Percentiles rank a stretch among this genome's conserved stretches.
phyloP scores from a whole-genome alignment of 441 rosid species.

The Arabidopsis hybrid region DNA sequence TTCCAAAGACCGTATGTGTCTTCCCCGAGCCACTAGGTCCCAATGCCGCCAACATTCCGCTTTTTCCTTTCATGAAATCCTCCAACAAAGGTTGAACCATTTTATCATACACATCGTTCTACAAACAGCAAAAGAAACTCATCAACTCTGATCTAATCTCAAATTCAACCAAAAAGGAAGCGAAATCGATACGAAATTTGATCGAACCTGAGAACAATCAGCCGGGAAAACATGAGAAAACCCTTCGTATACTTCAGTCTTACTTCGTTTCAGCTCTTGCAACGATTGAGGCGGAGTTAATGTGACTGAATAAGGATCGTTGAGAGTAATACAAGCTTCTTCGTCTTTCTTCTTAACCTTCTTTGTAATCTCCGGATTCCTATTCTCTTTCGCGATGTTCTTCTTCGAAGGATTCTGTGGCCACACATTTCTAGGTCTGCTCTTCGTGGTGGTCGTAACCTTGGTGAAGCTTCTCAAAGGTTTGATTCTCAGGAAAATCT shows the following conservation, averaged over 20 bases:
- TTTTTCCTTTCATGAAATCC: slow-evolving; percentile 78
- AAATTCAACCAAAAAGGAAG: slow-evolving; percentile 10
- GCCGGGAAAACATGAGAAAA: slow-evolving; percentile 78
- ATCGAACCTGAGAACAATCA: slow-evolving; percentile 71
- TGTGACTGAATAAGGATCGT: slow-evolving; percentile 65
- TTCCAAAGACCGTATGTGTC: slow-evolving; percentile 91
- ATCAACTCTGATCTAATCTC: slow-evolving; percentile 13
- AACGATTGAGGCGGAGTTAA: slow-evolving; percentile 64
- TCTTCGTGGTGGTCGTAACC: slow-evolving; percentile 21
- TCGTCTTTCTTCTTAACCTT: slow-evolving; percentile 49
- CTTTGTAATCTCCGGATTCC: slow-evolving; percentile 41
- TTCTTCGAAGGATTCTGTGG: slow-evolving; percentile 66
- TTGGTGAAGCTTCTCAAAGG: slow-evolving; percentile 49
- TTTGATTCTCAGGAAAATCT: slow-evolving; percentile 76
- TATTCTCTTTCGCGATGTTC: slow-evolving; percentile 36
- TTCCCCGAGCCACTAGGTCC: slow-evolving; percentile 97
- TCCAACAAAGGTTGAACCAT: slow-evolving; percentile 78
- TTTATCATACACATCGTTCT: slow-evolving; percentile 66
- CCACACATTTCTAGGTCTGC: slow-evolving; percentile 67
- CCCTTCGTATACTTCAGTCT: slow-evolving; percentile 79
- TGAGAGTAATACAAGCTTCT: slow-evolving; percentile 58
- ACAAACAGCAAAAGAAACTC: slow-evolving; percentile 20
- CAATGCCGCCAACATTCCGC: slow-evolving; percentile 86
- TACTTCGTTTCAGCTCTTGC: slow-evolving; percentile 72
- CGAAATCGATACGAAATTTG: neutral